phyloP scores from a whole-genome alignment of 1,139 yeast genomes.

The Candida pseudocylindracea region DNA sequence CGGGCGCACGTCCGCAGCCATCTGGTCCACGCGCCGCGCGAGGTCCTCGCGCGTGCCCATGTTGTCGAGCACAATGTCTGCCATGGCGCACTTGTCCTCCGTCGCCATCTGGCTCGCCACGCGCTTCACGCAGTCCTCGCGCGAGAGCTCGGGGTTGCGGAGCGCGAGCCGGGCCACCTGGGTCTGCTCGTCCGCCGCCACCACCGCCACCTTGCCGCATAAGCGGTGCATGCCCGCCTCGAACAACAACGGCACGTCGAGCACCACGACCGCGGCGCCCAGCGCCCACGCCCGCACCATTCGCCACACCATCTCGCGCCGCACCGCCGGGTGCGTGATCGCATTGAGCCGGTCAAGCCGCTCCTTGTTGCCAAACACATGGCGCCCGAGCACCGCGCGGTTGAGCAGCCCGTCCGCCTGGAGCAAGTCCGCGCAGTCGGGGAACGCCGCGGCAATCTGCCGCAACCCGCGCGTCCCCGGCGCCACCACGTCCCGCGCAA shows the following conservation, averaged over 20 bases:
- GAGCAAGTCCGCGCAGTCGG: slow-evolving; percentile 31
- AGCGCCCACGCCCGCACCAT: slow-evolving; percentile 31
- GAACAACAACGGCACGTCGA: slow-evolving; percentile 81
- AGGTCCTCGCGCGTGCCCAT: slow-evolving; percentile 27
- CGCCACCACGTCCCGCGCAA: slow-evolving; percentile 67
- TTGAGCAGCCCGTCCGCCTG: slow-evolving; percentile 30
- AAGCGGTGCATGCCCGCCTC: slow-evolving; percentile 51
- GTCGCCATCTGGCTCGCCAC: slow-evolving; percentile 60
- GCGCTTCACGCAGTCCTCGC: slow-evolving; percentile 48
- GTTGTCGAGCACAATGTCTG: slow-evolving; percentile 50
- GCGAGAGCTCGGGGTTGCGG: slow-evolving; percentile 46
- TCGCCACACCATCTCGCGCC: slow-evolving; percentile 38
- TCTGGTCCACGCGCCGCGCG: slow-evolving; percentile 18
- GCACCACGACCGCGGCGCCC: slow-evolving; percentile 30
- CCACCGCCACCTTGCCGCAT: slow-evolving; percentile 56
- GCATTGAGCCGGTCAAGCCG: slow-evolving; percentile 37
- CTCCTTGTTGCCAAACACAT: slow-evolving; percentile 47
- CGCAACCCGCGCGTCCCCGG: slow-evolving; percentile 61
- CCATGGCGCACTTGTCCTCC: slow-evolving; percentile 26
- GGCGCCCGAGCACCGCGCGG: slow-evolving; percentile 53
- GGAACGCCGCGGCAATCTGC: slow-evolving; percentile 38
- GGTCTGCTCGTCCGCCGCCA: slow-evolving; percentile 29
- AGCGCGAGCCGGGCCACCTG: slow-evolving; percentile 41
- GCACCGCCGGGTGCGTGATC: slow-evolving; percentile 81
- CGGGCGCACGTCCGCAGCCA: slow-evolving; percentile 26